Percentiles rank a stretch among this genome's conserved stretches.
phyloP scores from a whole-genome alignment of 352 stramenopile genomes.

The Halophytophthora batemanensis region DNA sequence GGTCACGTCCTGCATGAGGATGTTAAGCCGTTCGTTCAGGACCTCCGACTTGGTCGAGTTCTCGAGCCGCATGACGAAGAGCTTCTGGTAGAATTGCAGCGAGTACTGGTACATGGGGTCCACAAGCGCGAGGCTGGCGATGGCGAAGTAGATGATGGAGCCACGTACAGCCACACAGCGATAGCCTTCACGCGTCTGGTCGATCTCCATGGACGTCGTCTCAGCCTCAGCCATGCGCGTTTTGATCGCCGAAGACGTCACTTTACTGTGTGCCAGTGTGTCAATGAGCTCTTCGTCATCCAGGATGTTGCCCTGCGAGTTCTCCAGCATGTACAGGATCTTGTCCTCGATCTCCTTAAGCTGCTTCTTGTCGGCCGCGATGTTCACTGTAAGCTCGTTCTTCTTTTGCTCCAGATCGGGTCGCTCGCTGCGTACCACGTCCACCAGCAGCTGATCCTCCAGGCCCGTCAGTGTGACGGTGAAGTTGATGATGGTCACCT shows the following conservation, averaged over 20 bases:
- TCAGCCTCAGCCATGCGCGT: constrained; percentile 89
- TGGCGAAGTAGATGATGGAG: constrained; percentile 94
- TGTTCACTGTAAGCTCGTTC: constrained; percentile 91
- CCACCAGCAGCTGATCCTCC: constrained; percentile 92
- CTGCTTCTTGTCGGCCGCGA: constrained; percentile 90
- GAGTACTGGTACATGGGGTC: constrained; percentile 96
- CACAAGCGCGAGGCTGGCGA: constrained; percentile 89
- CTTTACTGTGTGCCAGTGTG: constrained; percentile 87
- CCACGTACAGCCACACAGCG: constrained; percentile 87
- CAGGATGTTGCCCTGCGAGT: constrained; percentile 92
- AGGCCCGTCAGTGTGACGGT: constrained; percentile 91
- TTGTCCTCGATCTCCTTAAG: constrained; percentile 95
- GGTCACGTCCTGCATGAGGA: constrained; percentile 91
- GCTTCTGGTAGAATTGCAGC: constrained; percentile 92
- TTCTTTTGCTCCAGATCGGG: constrained; percentile 92
- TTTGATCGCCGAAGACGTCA: constrained; percentile 89
- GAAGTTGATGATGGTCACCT: constrained; percentile 95
- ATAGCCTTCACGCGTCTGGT: constrained; percentile 89
- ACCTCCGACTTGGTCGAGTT: constrained; percentile 78
- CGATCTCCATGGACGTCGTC: constrained; percentile 88
- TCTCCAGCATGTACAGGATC: constrained; percentile 92
- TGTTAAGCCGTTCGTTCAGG: constrained; percentile 79
- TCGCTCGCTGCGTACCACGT: constrained; percentile 90
- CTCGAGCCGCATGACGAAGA: constrained; percentile 90
- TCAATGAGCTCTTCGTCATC: constrained; percentile 94